phyloP scores from a whole-genome alignment of 305 asterid genomes.

The Solanum hybrid region DNA sequence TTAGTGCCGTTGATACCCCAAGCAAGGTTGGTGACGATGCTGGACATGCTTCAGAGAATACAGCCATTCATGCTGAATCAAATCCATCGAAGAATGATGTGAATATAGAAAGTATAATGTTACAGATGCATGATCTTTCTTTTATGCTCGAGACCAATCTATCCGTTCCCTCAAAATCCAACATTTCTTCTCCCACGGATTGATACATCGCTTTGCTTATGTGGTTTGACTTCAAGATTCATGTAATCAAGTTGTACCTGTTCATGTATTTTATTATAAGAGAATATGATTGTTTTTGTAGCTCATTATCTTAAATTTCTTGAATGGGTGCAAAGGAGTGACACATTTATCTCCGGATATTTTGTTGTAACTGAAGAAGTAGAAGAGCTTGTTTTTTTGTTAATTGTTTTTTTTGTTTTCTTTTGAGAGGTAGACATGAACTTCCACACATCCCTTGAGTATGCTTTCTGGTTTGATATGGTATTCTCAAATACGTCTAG shows the following conservation, averaged over 20 bases:
- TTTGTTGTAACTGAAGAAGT: background rate
- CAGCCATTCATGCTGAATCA: conserved; percentile 11
- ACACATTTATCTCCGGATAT: background rate
- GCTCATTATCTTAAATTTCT: background rate
- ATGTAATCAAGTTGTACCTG: background rate
- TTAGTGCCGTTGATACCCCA: conserved; percentile 25
- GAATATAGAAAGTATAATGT: conserved; percentile 29
- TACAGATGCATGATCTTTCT: conserved; percentile 76
- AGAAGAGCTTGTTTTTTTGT: background rate
- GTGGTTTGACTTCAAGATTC: background rate
- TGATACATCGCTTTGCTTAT: background rate
- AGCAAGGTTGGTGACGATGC: conserved; percentile 13
- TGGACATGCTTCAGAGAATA: conserved; percentile 16
- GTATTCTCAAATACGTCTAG: background rate
- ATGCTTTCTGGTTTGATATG: background rate
- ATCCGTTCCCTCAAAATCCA: conserved; percentile 36
- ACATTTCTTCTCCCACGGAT: background rate
- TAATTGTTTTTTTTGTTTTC: background rate
- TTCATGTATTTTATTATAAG: background rate
- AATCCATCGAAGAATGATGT: conserved; percentile 26
- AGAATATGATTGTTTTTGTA: background rate
- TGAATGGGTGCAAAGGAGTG: background rate
- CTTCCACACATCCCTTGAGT: background rate
- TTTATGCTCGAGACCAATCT: conserved; percentile 58
- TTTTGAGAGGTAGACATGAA: background rate